Conservation (phyloP, 345 rosid genomes). For the Populus ilicifolia region DNA sequence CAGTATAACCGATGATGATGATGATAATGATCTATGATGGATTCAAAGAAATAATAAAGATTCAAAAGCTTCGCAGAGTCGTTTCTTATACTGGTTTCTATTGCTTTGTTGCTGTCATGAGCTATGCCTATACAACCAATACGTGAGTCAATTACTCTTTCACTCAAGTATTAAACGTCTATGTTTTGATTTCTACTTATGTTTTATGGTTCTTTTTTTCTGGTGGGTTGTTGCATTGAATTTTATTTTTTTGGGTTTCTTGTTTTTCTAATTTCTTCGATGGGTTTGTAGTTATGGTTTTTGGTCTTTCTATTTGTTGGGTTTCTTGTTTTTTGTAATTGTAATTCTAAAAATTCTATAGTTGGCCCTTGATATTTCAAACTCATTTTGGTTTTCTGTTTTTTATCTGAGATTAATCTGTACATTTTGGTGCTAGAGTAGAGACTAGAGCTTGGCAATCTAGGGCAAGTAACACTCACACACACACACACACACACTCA, state of each 20-base stretch:
- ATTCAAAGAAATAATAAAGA: slow-evolving; percentile 55
- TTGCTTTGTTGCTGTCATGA: slow-evolving; percentile 52
- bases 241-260: not conserved
- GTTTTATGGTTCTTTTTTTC: not conserved
- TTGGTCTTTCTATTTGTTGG: not conserved
- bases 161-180: not conserved
- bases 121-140: slow-evolving; percentile 70
- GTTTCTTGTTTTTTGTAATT: not conserved
- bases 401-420: not conserved
- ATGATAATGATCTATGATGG: slow-evolving; percentile 41
- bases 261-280: not conserved
- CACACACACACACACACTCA: too few species aligned
- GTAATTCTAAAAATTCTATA: not conserved
- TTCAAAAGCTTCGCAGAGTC: slow-evolving; percentile 73
- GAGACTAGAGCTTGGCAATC: not conserved
- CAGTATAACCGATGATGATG: not conserved
- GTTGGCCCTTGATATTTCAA: not conserved
- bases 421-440: not conserved
- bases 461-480: not conserved
- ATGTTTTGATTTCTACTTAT: not conserved
- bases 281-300: slow-evolving; percentile 8
- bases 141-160: slow-evolving; percentile 46
- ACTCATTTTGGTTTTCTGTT: not conserved
- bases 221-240: not conserved
- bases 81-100: slow-evolving; percentile 74